phyloP scores from a whole-genome alignment of 306 rosid genomes.

The Gleditsia sinensis region DNA sequence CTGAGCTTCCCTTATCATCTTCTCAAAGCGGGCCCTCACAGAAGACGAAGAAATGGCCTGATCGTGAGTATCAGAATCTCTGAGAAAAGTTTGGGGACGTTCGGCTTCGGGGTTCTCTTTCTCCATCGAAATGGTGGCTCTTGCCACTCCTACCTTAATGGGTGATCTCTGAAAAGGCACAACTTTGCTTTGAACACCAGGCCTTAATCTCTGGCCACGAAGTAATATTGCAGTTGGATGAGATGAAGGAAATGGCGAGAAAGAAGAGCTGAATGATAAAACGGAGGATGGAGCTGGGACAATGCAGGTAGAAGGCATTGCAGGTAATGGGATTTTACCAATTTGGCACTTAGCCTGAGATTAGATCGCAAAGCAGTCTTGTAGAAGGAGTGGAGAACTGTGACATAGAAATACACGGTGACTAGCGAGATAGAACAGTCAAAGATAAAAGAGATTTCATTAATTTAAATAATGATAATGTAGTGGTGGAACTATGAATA shows the following conservation, averaged over 20 bases:
- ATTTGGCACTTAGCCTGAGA: background rate
- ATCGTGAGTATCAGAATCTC: conserved; percentile 47
- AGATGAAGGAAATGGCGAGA: conserved; percentile 6
- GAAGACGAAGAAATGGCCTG: conserved; percentile 46
- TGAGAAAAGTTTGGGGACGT: conserved; percentile 80
- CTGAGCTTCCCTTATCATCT: conserved; percentile 95
- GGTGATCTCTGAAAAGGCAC: conserved; percentile 6
- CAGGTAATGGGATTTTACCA: background rate
- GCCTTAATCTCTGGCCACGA: background rate
- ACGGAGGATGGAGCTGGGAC: conserved; percentile 36
- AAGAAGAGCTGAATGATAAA: conserved; percentile 13
- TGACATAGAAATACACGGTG: background rate
- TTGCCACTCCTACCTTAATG: background rate
- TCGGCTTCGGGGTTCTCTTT: conserved; percentile 79
- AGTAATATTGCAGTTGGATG: conserved; percentile 4
- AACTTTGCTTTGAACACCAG: background rate
- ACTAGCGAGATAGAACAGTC: background rate
- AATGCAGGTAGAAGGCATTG: conserved; percentile 41
- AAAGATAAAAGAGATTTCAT: background rate
- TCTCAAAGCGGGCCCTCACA: conserved; percentile 84
- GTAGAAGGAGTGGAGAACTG: background rate
- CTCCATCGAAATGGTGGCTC: conserved; percentile 65
- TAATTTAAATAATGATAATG: too few relatives aligned
- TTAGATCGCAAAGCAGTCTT: background rate
- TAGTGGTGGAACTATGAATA: too few relatives aligned